Evolutionary conservation across 768 basidiomycete species (phyloP).

Genomic region (Leccinum longicurvipes): DNA sequence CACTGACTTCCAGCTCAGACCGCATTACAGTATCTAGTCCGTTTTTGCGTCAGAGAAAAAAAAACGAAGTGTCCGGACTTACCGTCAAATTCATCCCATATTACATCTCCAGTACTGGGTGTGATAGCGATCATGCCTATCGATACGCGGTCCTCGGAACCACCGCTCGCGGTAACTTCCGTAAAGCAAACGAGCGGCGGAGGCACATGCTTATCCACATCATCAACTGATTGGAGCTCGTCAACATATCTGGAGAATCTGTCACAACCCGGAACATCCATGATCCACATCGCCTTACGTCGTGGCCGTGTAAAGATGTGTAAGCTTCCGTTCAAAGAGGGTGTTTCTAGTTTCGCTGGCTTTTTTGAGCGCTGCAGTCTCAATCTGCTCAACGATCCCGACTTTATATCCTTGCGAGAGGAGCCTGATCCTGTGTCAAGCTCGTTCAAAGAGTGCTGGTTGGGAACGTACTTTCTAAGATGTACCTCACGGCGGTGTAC

Average conservation of each 20-base stretch:
- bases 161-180: slow-evolving; percentile 34
- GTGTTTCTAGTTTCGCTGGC: slow-evolving; percentile 69
- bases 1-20: slow-evolving; percentile 77
- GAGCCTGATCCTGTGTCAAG: slow-evolving; percentile 41
- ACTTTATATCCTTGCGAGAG: slow-evolving; percentile 79
- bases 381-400: slow-evolving; percentile 77
- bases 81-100: slow-evolving; percentile 93
- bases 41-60: slow-evolving; percentile 4
- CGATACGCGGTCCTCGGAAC: slow-evolving; percentile 33
- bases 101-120: slow-evolving; percentile 87
- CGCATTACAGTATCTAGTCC: slow-evolving; percentile 73
- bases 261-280: slow-evolving; percentile 3
- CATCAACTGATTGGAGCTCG: slow-evolving; percentile 65
- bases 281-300: slow-evolving; percentile 52
- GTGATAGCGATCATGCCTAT: slow-evolving; percentile 78
- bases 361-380: slow-evolving; percentile 90
- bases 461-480: slow-evolving; percentile 59
- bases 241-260: slow-evolving; percentile 69
- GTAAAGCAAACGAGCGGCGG: slow-evolving; percentile 76
- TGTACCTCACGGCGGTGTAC: slow-evolving; percentile 64
- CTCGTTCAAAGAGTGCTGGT: too few relatives aligned
- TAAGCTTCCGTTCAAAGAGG: slow-evolving; percentile 71
- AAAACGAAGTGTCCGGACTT: slow-evolving; percentile 5
- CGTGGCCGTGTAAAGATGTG: slow-evolving; percentile 79
- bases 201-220: slow-evolving; percentile 50